Conservation (phyloP, 805 yeast species). For the Ogataea pilisensis region DNA sequence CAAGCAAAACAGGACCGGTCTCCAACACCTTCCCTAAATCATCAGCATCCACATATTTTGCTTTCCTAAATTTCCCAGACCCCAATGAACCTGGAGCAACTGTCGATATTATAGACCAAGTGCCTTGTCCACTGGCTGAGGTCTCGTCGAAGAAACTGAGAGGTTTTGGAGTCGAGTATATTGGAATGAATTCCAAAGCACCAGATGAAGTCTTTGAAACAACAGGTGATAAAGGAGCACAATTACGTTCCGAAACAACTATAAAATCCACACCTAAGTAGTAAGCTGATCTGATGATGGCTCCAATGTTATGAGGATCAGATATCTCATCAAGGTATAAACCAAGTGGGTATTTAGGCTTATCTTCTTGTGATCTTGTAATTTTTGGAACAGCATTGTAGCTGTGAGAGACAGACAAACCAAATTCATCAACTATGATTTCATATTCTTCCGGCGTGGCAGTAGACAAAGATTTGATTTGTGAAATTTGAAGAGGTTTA, state of each 20-base stretch:
- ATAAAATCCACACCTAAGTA: slow-evolving; percentile 81
- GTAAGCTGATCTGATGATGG: slow-evolving; percentile 73
- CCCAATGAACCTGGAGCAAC: slow-evolving; percentile 33
- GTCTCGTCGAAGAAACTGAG: slow-evolving; percentile 56
- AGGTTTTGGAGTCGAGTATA: slow-evolving; percentile 57
- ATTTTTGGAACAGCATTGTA: slow-evolving; percentile 3
- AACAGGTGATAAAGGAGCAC: slow-evolving; percentile 72
- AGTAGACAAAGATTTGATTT: slow-evolving; percentile 21
- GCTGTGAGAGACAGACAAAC: slow-evolving; percentile 12
- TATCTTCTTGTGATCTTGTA: slow-evolving; percentile 4
- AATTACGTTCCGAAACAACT: slow-evolving; percentile 61
- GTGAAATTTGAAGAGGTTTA: slow-evolving; percentile 41
- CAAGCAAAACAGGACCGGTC: slow-evolving; percentile 59
- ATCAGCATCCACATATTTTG: slow-evolving; percentile 32
- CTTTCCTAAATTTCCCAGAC: background rate
- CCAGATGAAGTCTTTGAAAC: slow-evolving; percentile 84
- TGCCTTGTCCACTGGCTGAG: slow-evolving; percentile 35
- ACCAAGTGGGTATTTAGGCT: slow-evolving; percentile 53
- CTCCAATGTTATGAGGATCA: slow-evolving; percentile 88
- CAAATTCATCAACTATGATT: slow-evolving; percentile 22
- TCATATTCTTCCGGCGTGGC: slow-evolving; percentile 15
- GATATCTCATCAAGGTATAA: slow-evolving; percentile 72
- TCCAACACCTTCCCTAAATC: slow-evolving; percentile 43
- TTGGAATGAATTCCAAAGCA: slow-evolving; percentile 68
- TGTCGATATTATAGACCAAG: slow-evolving; percentile 73